These are phyloP conservation scores for Citeromyces siamensis DNA, from an alignment of 1,139 yeast genomes.

Conservation along the genomic window DNA sequence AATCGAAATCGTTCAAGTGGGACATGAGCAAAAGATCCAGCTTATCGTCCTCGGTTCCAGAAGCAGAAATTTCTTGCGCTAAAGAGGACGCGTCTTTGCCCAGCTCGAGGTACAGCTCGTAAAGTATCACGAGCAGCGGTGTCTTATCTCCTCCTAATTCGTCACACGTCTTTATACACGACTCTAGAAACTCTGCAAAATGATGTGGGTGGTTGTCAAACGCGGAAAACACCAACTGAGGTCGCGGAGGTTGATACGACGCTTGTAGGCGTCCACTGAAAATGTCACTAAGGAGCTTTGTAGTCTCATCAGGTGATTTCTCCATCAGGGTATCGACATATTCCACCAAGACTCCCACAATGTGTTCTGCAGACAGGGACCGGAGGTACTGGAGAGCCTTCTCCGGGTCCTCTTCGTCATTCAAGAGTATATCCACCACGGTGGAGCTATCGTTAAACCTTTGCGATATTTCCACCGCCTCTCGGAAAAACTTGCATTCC, in stretches of 20 bases:
- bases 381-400: constrained; percentile 57
- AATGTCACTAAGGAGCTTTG: constrained; percentile 69
- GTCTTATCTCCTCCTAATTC: constrained; percentile 69
- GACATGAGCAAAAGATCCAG: constrained; percentile 44
- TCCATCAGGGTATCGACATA: constrained; percentile 53
- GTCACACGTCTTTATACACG: constrained; percentile 74
- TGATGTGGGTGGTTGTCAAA: constrained; percentile 78
- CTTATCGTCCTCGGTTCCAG: constrained; percentile 20
- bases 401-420: constrained; percentile 51
- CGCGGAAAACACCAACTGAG: constrained; percentile 76
- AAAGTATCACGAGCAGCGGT: constrained; percentile 65
- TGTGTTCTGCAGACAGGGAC: constrained; percentile 66
- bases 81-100: constrained; percentile 23
- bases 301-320: constrained; percentile 66
- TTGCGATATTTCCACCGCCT: constrained; percentile 63
- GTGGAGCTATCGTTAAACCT: constrained; percentile 62
- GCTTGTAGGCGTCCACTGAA: constrained; percentile 80
- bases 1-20: constrained; percentile 45
- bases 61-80: constrained; percentile 9
- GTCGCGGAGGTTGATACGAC: constrained; percentile 86
- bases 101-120: constrained; percentile 66
- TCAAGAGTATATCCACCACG: constrained; percentile 67
- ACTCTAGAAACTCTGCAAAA: constrained; percentile 89
- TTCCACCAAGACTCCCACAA: constrained; percentile 49
- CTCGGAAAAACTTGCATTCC: constrained; percentile 59